phyloP scores from a whole-genome alignment of 345 rosid species.

The Eucalyptus sp. region DNA sequence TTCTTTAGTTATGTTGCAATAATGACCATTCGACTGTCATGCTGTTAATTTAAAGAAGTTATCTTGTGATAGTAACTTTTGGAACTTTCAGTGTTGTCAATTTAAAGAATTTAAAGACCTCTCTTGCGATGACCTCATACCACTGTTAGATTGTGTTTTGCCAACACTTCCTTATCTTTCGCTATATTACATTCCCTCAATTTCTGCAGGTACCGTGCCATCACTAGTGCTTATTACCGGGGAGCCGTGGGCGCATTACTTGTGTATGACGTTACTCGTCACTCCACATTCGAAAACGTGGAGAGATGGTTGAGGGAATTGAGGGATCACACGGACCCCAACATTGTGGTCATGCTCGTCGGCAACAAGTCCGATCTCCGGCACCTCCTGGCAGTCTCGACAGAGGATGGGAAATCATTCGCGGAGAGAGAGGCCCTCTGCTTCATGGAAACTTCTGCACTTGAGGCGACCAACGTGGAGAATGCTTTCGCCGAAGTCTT shows the following conservation, averaged over 20 bases:
- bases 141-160: neutral
- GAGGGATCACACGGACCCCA: slow-evolving; percentile 90
- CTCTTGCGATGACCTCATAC: neutral
- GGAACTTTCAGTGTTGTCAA: neutral
- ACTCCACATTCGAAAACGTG: slow-evolving; percentile 80
- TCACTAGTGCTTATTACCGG: slow-evolving; percentile 88
- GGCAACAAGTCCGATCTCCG: slow-evolving; percentile 94
- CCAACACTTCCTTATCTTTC: neutral
- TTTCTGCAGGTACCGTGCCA: slow-evolving; percentile 71
- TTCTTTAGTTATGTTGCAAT: neutral
- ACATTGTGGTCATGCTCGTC: slow-evolving; percentile 83
- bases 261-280: slow-evolving; percentile 80
- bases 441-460: slow-evolving; percentile 95
- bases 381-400: slow-evolving; percentile 78
- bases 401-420: slow-evolving; percentile 74
- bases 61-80: neutral
- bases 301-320: slow-evolving; percentile 93
- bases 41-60: neutral
- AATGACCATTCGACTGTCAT: neutral
- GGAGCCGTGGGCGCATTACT: slow-evolving; percentile 94
- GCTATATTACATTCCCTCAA: neutral
- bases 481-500: slow-evolving; percentile 87
- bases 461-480: slow-evolving; percentile 80
- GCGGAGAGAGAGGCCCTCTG: slow-evolving; percentile 76
- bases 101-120: neutral